Conservation (phyloP, 805 yeast species). For the Blastobotrys robertii region DNA sequence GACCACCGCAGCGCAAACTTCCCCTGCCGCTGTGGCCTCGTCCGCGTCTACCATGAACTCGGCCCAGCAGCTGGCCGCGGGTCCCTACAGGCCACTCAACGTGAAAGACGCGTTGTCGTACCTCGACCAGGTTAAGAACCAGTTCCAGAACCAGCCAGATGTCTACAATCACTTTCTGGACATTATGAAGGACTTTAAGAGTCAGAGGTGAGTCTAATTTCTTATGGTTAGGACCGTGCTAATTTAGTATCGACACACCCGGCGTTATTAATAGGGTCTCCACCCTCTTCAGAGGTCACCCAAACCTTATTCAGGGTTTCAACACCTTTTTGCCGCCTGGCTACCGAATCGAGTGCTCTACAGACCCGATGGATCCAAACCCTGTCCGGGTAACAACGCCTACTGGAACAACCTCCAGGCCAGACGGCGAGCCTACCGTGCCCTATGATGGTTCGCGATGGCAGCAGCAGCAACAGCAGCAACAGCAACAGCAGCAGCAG, state of each 20-base stretch:
- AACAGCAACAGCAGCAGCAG: constrained; percentile 12
- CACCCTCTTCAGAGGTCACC: constrained; percentile 83
- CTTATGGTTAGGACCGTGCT: constrained; percentile 1
- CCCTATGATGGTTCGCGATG: constrained; percentile 3
- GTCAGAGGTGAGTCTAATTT: constrained; percentile 52
- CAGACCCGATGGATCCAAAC: constrained; percentile 80
- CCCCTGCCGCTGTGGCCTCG: background rate
- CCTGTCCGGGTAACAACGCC: constrained; percentile 96
- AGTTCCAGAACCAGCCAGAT: constrained; percentile 85
- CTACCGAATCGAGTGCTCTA: constrained; percentile 80
- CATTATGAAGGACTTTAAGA: constrained; percentile 97
- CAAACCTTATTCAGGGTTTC: constrained; percentile 87
- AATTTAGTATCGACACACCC: constrained; percentile 71
- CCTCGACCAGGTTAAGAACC: constrained; percentile 89
- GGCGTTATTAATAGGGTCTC: constrained; percentile 97
- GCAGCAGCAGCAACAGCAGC: constrained; percentile 24
- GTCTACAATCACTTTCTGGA: constrained; percentile 94
- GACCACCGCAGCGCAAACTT: constrained; percentile 6
- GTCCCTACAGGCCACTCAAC: constrained; percentile 55
- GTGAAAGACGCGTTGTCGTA: constrained; percentile 95
- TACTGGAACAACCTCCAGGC: constrained; percentile 65
- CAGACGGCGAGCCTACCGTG: constrained; percentile 36
- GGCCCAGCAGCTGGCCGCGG: constrained; percentile 17
- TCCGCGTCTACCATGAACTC: constrained; percentile 9
- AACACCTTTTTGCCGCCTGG: constrained; percentile 97